A percentile compares a stretch with the other conserved stretches of the same genome.
phyloP scores from a whole-genome alignment of 2,329 filamentous ascomycete species.

The Byssoonygena ceratinophila region DNA sequence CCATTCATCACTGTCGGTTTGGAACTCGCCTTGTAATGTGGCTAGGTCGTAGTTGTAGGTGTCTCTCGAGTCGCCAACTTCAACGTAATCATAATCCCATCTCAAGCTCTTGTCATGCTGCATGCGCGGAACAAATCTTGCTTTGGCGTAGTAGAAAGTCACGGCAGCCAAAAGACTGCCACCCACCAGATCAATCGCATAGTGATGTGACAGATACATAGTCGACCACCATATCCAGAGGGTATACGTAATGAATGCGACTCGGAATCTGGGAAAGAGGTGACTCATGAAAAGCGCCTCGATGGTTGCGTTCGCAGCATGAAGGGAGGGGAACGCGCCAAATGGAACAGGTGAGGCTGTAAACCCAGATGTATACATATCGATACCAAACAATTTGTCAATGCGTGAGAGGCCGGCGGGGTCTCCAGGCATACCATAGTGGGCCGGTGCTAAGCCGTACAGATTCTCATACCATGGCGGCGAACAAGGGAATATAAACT shows the following conservation, averaged over 20 bases:
- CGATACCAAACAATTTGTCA: constrained; percentile 78
- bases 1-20: constrained; percentile 75
- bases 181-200: constrained; percentile 82
- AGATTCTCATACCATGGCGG: constrained; percentile 95
- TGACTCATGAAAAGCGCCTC: constrained; percentile 89
- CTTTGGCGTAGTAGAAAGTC: constrained; percentile 71
- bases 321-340: constrained; percentile 86
- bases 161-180: constrained; percentile 68
- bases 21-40: constrained; percentile 46
- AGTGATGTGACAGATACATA: constrained; percentile 96
- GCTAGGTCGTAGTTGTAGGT: constrained; percentile 47
- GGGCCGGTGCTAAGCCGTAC: constrained; percentile 79
- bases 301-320: constrained; percentile 78
- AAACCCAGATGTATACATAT: constrained; percentile 88
- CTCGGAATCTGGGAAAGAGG: constrained; percentile 72
- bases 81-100: constrained; percentile 93
- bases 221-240: constrained; percentile 97
- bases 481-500: constrained; percentile 84
- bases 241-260: constrained; percentile 71
- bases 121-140: constrained; percentile 67
- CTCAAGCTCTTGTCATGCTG: constrained; percentile 77
- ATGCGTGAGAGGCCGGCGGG: constrained; percentile 82
- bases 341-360: constrained; percentile 85
- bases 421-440: constrained; percentile 82
- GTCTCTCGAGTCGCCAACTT: constrained; percentile 57